Percentiles rank a stretch among this genome's conserved stretches.
Evolutionary conservation across 2,329 filamentous ascomycete genomes (phyloP).

Genomic region (Ceratocystis cubensis): DNA sequence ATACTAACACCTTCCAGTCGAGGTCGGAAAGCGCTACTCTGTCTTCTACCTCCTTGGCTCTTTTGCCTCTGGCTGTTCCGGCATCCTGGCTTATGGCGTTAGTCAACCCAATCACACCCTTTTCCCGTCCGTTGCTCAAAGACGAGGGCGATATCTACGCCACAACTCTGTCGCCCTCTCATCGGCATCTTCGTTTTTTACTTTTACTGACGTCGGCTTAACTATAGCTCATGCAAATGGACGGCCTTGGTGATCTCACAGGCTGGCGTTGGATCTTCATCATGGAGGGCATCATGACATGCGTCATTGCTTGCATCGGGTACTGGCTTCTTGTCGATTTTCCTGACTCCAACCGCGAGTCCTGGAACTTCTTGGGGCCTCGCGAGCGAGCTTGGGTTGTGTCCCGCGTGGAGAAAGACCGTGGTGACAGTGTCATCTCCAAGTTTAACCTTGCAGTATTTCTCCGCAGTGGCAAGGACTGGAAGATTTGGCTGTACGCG

Average conservation of each 20-base stretch:
- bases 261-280: constrained; percentile 61
- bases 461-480: constrained; percentile 36
- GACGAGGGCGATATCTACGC: too few relatives aligned
- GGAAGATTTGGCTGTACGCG: constrained; percentile 50
- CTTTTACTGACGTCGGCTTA: constrained; percentile 14
- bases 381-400: constrained; percentile 43
- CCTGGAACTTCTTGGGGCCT: constrained; percentile 41
- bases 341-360: constrained; percentile 42
- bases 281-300: constrained; percentile 42
- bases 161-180: constrained; percentile 6
- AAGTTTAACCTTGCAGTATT: constrained; percentile 39
- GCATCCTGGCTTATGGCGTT: constrained; percentile 57
- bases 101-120: constrained; percentile 25
- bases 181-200: constrained; percentile 15
- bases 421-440: constrained; percentile 43
- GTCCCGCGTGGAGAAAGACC: constrained; percentile 43
- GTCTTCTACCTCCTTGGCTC: constrained; percentile 58
- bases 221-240: constrained; percentile 46
- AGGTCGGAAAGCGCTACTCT: constrained; percentile 57
- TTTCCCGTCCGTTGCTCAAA: neutral
- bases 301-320: constrained; percentile 35
- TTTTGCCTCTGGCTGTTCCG: constrained; percentile 51
- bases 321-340: constrained; percentile 53
- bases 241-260: constrained; percentile 39
- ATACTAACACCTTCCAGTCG: constrained; percentile 32